phyloP scores from a whole-genome alignment of 306 rosid species.

The Vicia villosa region DNA sequence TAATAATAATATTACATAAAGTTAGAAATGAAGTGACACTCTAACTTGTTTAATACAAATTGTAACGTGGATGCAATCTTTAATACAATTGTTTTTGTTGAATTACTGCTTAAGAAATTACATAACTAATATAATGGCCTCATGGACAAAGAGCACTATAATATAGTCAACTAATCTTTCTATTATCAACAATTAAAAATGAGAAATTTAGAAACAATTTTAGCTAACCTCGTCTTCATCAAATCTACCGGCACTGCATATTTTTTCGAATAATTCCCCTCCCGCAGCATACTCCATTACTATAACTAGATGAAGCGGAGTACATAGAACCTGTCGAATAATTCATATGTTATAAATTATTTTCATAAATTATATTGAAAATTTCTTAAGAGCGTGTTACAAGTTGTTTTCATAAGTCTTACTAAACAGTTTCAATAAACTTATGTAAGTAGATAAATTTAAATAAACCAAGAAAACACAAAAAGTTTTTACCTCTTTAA shows the following conservation, averaged over 20 bases:
- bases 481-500: constrained; percentile 71
- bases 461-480: not conserved
- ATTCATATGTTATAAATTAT: no score
- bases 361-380: no score
- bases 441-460: not conserved
- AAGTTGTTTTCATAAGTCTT: not conserved
- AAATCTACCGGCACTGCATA: constrained; percentile 95
- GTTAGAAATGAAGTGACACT: constrained; percentile 23
- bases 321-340: constrained; percentile 62
- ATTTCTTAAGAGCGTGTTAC: no score
- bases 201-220: not conserved
- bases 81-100: not conserved
- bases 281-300: constrained; percentile 99
- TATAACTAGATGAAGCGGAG: constrained; percentile 87
- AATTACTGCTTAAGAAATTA: constrained; percentile 29
- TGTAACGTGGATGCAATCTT: constrained; percentile 23
- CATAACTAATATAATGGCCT: constrained; percentile 38
- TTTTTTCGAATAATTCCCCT: constrained; percentile 92
- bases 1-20: not conserved
- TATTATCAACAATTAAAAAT: not conserved
- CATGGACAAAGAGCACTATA: constrained; percentile 44
- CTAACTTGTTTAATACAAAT: constrained; percentile 23
- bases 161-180: constrained; percentile 30
- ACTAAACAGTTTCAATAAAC: not conserved
- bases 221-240: constrained; percentile 89